Evolutionary conservation across 2,329 filamentous ascomycete genomes (phyloP), one percentile per base, ranked within the genome.

Genomic region (Diplodia scrobiculata): DNA sequence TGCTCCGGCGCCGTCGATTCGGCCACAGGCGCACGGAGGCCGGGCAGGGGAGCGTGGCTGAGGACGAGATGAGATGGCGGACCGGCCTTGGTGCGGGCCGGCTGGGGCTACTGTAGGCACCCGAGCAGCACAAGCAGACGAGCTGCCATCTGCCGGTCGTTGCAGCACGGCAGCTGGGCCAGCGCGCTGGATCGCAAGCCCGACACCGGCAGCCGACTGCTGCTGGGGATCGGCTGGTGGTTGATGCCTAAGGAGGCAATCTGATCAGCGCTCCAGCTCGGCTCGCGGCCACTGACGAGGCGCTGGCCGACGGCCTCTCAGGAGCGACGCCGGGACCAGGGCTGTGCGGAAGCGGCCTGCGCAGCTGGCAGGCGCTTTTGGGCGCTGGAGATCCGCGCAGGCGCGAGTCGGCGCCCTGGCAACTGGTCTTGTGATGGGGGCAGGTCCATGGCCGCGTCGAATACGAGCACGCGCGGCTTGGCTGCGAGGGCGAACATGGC

Each of bases 181-280:
- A 48, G 55, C 38, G 25, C 9, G 25, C 25, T 21, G 55, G 55
- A 60, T 60, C 55, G 38, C 36, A 21, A 45, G 32, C 34, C 32
- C 34, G 36, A 34, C 53, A 58, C n/a, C 34, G 53, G 34, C 19
- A 41, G 53, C 34, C 53, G 53, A 32, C 19, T 36, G 59, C 19
- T 36, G 59, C 36, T 27, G 27, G 62, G 36, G 62, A 64, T 64
- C 50, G 62, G 51, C 62, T 64, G 50, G 17, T 9, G 50, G 34
- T 64, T 52, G 62, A 64, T 64, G 62, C 62, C 62, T 54, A 47
- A 64, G 50, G 62, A 47, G 62, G 62, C 62, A 64, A 64, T 52
- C 62, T 64, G 62, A 64, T 64, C 62, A 64, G 36, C 62, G 48
- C 38, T 32, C 55, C 11, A 47, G 55, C 55, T 60, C 55, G 55